Percentiles rank a stretch among this genome's conserved stretches.
Conservation (phyloP, 257 asterid genomes). For the Jacaranda copaia region DNA sequence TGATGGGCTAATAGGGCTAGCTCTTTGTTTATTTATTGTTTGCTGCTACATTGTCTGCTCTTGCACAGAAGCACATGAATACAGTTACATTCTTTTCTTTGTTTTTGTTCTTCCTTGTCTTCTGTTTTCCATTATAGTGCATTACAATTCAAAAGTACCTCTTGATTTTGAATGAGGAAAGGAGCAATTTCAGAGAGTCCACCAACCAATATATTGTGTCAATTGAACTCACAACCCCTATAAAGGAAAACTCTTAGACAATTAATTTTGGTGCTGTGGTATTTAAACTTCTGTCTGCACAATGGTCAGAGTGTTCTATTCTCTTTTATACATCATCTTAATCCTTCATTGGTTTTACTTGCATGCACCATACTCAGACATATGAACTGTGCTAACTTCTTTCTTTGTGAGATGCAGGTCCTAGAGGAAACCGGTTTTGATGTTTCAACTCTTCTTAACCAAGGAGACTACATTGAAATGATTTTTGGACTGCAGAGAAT, state of each 20-base stretch:
- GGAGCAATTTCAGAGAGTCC: not conserved
- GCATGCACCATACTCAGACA: not conserved
- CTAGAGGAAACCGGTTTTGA: slow-evolving; percentile 90
- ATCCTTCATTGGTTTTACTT: not conserved
- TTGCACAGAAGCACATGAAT: not conserved
- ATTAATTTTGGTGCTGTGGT: not conserved
- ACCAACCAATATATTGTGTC: not conserved
- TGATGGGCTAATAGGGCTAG: not conserved
- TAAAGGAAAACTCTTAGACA: not conserved
- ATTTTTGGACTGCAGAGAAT: slow-evolving; percentile 87
- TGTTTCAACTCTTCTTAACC: slow-evolving; percentile 70
- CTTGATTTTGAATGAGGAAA: not conserved
- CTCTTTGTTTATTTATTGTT: slow-evolving; percentile 12
- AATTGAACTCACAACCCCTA: not conserved
- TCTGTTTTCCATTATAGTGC: slow-evolving; percentile 9
- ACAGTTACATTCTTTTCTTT: too few relatives aligned
- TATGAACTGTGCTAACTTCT: slow-evolving; percentile 26
- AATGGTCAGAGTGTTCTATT: not conserved
- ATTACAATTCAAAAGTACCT: not conserved
- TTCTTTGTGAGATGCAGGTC: slow-evolving; percentile 58
- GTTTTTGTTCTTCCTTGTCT: too few relatives aligned
- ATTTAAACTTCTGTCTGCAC: not conserved
- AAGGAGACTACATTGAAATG: slow-evolving; percentile 77
- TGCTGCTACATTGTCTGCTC: not conserved
- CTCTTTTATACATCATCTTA: not conserved